These are phyloP conservation scores for Boletus coccyginus DNA, from an alignment of 768 basidiomycete genomes.

Conservation along the genomic window DNA sequence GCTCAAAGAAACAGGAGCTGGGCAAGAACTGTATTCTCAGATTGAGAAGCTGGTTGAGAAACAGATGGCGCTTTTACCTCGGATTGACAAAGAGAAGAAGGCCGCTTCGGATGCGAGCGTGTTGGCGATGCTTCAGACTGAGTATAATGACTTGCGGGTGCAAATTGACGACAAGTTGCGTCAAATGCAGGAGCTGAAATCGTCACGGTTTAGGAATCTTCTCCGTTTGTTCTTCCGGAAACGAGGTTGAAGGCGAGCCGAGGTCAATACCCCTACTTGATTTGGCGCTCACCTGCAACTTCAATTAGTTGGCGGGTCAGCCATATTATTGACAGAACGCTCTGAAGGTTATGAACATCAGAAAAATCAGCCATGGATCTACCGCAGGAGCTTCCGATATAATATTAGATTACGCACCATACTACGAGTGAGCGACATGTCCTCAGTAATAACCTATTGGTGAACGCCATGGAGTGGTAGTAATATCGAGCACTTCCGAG, in stretches of 20 bases:
- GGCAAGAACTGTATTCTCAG: no score
- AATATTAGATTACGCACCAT: not conserved
- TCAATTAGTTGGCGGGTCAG: not conserved
- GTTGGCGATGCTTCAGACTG: conserved; percentile 3
- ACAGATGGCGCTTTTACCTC: not conserved
- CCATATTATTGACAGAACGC: no score
- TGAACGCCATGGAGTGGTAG: no score
- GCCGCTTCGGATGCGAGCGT: not conserved
- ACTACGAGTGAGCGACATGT: no score
- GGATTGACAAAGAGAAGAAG: conserved; percentile 10
- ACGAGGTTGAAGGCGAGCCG: not conserved
- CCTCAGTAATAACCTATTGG: no score
- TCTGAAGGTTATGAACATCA: no score
- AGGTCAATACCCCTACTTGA: not conserved
- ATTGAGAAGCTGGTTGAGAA: conserved; percentile 12
- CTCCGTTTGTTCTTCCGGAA: not conserved
- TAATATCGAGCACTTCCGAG: not conserved
- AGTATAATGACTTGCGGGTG: not conserved
- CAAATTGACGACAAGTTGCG: conserved; percentile 7
- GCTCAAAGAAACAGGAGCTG: no score
- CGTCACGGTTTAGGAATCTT: not conserved
- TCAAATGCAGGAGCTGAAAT: conserved; percentile 13
- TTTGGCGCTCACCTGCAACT: not conserved
- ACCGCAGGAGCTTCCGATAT: no score
- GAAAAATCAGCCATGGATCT: not conserved